Base-by-base conservation (phyloP, 768 basidiomycete genomes). In the Panaeolus cyanescens region DNA sequence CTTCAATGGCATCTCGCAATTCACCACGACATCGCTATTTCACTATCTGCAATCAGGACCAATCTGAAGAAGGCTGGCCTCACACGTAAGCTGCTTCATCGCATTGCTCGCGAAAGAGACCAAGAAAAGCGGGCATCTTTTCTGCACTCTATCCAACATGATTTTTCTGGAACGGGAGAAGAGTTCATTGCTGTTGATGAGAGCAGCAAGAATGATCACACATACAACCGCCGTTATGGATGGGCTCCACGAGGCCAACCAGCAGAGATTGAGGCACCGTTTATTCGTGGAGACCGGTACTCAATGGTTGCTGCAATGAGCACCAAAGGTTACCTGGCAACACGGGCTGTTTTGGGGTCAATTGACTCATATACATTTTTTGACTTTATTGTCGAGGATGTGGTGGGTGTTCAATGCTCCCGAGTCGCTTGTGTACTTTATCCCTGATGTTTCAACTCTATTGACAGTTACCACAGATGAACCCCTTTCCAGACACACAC, bases 11-110 rank as follows among this genome's bases (percentile, higher is more conserved):
- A 54, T 53, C 68, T 73, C 0, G 66, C 64, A 0, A 20, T 71
- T 12, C 59, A 70, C 22, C 69, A 72, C 19, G 28, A 68, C 28
- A 59, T 74, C 1, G 15, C 28, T 17, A 69, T 75, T 53, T 65
- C 67, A 3, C 57, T 54, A 2, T 59, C 67, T 0, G 61, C 68
- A 4, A 62, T 74, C 0, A 70, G 91, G 64, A 83, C 88, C 58
- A 93, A 90, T 68, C 79, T 93, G 32, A 85, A 90, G 62, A 84
- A 87, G 66, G 74, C 91, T 61, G 90, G 88, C 8, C 74, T 87
- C 22, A 88, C 61, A 56, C 88, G 90, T 77, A 92, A 92, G 70
- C 85, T 92, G 79, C 62, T 72, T 4, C 69, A 69, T 33, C 71
- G 67, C 22, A 66, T 72, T 42, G 72, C 71, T 1, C 8, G 17